phyloP scores from a whole-genome alignment of 2,329 filamentous ascomycete genomes.

The Sporothrix brunneoviolacea region DNA sequence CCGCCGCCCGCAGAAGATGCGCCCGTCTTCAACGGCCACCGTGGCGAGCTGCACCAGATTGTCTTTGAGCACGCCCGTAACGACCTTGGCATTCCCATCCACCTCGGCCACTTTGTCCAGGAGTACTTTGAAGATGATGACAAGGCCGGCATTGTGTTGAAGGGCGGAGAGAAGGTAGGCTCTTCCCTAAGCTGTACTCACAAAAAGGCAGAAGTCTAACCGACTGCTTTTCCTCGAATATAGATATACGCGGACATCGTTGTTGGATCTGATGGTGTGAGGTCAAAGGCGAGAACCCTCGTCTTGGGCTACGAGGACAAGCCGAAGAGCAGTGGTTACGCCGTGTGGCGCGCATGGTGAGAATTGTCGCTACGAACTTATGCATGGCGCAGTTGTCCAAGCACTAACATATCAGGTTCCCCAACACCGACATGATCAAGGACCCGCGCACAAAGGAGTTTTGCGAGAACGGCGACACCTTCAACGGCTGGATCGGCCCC shows the following conservation, averaged over 20 bases:
- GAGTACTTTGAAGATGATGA: conserved; percentile 49
- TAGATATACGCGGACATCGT: conserved; percentile 43
- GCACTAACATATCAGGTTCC: too few relatives aligned
- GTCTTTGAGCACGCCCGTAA: conserved; percentile 52
- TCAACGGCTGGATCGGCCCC: conserved; percentile 53
- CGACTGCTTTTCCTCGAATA: too few relatives aligned
- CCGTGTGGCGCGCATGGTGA: conserved; percentile 48
- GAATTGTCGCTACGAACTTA: too few relatives aligned
- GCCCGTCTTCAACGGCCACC: conserved; percentile 53
- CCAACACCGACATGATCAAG: conserved; percentile 43
- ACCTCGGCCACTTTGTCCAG: conserved; percentile 43
- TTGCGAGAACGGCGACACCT: conserved; percentile 50
- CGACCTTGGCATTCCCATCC: conserved; percentile 48
- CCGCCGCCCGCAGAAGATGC: conserved; percentile 38
- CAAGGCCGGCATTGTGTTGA: conserved; percentile 39
- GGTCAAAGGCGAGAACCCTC: conserved; percentile 43
- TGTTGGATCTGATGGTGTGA: conserved; percentile 49
- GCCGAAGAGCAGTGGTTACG: conserved; percentile 45
- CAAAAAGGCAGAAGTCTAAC: too few relatives aligned
- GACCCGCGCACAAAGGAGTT: conserved; percentile 48
- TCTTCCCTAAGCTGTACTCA: too few relatives aligned
- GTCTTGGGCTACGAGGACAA: conserved; percentile 46
- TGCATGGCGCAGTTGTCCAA: too few relatives aligned
- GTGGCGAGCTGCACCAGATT: conserved; percentile 53
- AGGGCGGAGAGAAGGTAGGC: conserved; percentile 13